Percentiles rank a stretch among this genome's conserved stretches.
These are phyloP conservation scores for Lophiotrema nucula DNA, from an alignment of 495 filamentous ascomycete genomes.

Conservation along the genomic window DNA sequence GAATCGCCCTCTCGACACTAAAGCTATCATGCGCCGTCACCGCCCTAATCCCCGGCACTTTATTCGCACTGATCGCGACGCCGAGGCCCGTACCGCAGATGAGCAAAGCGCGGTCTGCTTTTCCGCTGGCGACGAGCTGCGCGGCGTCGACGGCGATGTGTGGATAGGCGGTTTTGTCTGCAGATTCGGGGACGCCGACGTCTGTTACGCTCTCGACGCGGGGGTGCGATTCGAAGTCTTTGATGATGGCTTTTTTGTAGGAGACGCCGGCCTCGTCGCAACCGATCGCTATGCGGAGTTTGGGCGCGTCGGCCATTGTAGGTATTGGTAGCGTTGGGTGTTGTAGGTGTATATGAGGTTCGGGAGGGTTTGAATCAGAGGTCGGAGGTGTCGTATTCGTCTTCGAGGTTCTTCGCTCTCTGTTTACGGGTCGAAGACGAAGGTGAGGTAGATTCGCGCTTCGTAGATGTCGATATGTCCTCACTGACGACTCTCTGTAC, in stretches of 20 bases:
- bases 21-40: slow-evolving; percentile 87
- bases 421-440: background rate
- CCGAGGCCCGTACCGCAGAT: slow-evolving; percentile 87
- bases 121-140: slow-evolving; percentile 63
- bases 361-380: slow-evolving; percentile 26
- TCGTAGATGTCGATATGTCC: background rate
- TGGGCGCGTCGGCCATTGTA: background rate
- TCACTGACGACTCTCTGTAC: slow-evolving; percentile 7
- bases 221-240: slow-evolving; percentile 63
- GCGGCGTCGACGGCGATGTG: slow-evolving; percentile 72
- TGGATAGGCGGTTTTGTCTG: slow-evolving; percentile 82
- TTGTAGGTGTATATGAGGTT: background rate
- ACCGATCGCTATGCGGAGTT: slow-evolving; percentile 60
- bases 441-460: background rate
- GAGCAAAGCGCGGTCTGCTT: slow-evolving; percentile 74
- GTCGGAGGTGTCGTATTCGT: slow-evolving; percentile 25
- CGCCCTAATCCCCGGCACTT: slow-evolving; percentile 78
- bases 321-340: slow-evolving; percentile 2
- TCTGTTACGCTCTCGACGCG: slow-evolving; percentile 68
- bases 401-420: background rate
- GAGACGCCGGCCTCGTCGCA: slow-evolving; percentile 71
- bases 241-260: slow-evolving; percentile 79
- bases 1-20: slow-evolving; percentile 74
- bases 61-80: slow-evolving; percentile 84
- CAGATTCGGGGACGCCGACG: slow-evolving; percentile 61